Base-by-base conservation (phyloP, 441 rosid species). In the Adansonia gregorii region DNA sequence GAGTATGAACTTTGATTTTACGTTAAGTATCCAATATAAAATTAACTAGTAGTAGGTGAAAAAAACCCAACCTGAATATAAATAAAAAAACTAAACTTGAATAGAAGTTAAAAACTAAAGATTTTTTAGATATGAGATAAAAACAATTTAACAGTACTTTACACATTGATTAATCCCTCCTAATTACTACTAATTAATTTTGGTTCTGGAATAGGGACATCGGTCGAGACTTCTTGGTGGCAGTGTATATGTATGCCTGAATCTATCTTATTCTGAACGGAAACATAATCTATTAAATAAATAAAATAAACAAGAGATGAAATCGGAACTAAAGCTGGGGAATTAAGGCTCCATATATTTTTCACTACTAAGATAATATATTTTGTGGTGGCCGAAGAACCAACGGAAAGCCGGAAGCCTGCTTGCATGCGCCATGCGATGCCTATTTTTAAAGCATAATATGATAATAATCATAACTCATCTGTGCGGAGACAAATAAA, bases 381-480 rank as follows among this genome's bases (percentile, higher is more conserved):
- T 35, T 31, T 65, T 65, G 48, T 31, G 12, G 12, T 39, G 70
- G 11, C 51, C 8, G 70, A 65, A 65, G 70, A 65, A 65, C 51
- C 70, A 43, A 41, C 49, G 46, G 4, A 41, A 65, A 17, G 24
- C 51, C 41, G 70, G 24, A 65, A 41, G 70, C 70, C 41, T n/a
- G 51, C 70, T 35, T 35, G 39, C 67, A 8, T 31, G 39, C 15
- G 67, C 46, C 46, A 20, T 58, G 63, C 55, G n/a, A 51, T 93
- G 97, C 24, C 91, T 31, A 35, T 35, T 9, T 48, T 48, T 48
- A 48, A 10, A 9, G 14, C 14, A 9, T 48, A 41, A 41, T 41
- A 41, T 41, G 45, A 41, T 41, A 41, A 41, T 41, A 41, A 41
- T 41, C 45, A 41, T 41, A 10, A 48, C 12, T 48, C 14, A 48